Evolutionary conservation across 331 rosid genomes (phyloP).

Genomic region (Stylosanthes scabra): DNA sequence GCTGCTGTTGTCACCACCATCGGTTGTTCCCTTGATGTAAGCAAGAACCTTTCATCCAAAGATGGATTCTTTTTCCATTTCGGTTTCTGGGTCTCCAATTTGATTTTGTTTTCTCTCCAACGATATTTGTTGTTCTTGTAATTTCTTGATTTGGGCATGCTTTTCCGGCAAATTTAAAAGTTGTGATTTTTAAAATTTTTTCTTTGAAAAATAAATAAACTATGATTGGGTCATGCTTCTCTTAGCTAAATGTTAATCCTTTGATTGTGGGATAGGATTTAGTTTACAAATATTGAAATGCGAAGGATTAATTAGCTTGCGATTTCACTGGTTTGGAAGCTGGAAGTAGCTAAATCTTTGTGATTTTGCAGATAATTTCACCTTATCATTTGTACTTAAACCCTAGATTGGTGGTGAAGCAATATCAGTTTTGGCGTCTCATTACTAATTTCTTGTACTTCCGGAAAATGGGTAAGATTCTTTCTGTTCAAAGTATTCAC

Average conservation of each 20-base stretch:
- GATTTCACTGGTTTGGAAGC: conserved; percentile 22
- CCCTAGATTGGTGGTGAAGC: conserved; percentile 85
- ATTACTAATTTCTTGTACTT: conserved; percentile 91
- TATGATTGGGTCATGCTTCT: neutral
- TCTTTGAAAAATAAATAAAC: too few species aligned
- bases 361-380: conserved; percentile 79
- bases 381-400: conserved; percentile 89
- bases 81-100: conserved; percentile 28
- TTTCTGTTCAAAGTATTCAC: neutral
- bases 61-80: neutral
- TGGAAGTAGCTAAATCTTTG: neutral
- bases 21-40: conserved; percentile 94
- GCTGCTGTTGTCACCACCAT: conserved; percentile 93
- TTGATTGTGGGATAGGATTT: neutral
- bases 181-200: too few species aligned
- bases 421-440: conserved; percentile 94
- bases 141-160: conserved; percentile 20
- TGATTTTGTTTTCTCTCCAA: neutral
- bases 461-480: conserved; percentile 82
- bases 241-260: conserved; percentile 1
- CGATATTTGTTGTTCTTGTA: neutral
- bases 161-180: neutral
- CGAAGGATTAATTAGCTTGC: conserved; percentile 8
- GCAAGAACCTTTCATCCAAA: neutral
- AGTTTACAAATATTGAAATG: neutral